Conservation (phyloP, 2,329 filamentous ascomycete genomes). For the Exophiala bonariae region DNA sequence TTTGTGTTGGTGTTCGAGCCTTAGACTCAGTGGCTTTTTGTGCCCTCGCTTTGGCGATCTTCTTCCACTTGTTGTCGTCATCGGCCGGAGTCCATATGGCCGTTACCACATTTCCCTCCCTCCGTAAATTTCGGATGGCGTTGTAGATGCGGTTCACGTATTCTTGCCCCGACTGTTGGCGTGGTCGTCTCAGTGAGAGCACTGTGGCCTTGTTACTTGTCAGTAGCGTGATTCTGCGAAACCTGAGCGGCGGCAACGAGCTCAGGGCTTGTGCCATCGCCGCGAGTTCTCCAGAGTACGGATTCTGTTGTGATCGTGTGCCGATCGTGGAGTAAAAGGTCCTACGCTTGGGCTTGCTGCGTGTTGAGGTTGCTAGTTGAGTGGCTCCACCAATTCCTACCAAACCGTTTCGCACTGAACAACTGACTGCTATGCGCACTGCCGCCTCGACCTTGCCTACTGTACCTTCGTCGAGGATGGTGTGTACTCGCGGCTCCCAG, state of each 20-base stretch:
- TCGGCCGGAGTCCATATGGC: constrained; percentile 24
- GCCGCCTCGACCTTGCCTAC: background rate
- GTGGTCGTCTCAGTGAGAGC: constrained; percentile 26
- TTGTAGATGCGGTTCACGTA: constrained; percentile 27
- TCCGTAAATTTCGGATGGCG: constrained; percentile 25
- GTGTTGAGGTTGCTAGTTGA: too few relatives aligned
- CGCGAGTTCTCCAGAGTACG: constrained; percentile 28
- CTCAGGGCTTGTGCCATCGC: constrained; percentile 27
- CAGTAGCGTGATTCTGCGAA: constrained; percentile 26
- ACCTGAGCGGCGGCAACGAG: constrained; percentile 23
- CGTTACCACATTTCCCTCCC: constrained; percentile 24
- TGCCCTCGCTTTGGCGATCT: constrained; percentile 22
- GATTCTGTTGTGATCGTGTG: constrained; percentile 28
- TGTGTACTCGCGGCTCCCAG: background rate
- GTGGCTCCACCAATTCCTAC: too few relatives aligned
- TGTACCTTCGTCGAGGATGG: background rate
- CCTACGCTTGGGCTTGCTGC: too few relatives aligned
- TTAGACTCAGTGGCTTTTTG: constrained; percentile 26
- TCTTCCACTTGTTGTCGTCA: constrained; percentile 2
- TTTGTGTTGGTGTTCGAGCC: constrained; percentile 16
- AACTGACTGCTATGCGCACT: too few relatives aligned
- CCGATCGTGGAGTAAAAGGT: constrained; percentile 24
- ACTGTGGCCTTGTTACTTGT: constrained; percentile 29
- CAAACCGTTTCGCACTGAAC: too few relatives aligned
- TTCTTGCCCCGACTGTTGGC: constrained; percentile 27